These are phyloP conservation scores for Kregervanrija fluxuum DNA, from an alignment of 805 yeast genomes.

Conservation along the genomic window DNA sequence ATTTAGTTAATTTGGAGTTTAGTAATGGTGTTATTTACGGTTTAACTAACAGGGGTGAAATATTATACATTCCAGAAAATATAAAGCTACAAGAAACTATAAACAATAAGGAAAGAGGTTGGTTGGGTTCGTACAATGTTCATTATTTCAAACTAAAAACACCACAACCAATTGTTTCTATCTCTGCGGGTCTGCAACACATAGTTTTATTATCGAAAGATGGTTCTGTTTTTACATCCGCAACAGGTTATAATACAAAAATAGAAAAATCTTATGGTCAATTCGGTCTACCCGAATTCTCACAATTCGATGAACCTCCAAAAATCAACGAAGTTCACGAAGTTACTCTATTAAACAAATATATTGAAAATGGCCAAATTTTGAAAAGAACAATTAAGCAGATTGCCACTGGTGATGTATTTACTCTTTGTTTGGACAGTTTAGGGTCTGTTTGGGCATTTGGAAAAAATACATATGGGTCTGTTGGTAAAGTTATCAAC, in stretches of 20 bases:
- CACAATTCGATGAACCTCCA: conserved; percentile 59
- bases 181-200: conserved; percentile 60
- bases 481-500: conserved; percentile 64
- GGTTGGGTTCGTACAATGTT: conserved; percentile 11
- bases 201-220: conserved; percentile 51
- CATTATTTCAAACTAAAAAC: conserved; percentile 13
- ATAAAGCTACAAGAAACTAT: conserved; percentile 15
- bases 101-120: conserved; percentile 5
- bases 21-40: conserved; percentile 52
- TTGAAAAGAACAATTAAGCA: conserved; percentile 41
- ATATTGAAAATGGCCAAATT: conserved; percentile 18
- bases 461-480: conserved; percentile 84
- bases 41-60: conserved; percentile 40
- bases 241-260: conserved; percentile 43
- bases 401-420: conserved; percentile 69
- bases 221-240: conserved; percentile 56
- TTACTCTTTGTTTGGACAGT: conserved; percentile 62
- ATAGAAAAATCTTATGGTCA: conserved; percentile 59
- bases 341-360: conserved; percentile 50
- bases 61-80: conserved; percentile 29
- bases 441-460: conserved; percentile 73
- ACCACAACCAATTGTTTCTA: conserved; percentile 27
- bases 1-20: conserved; percentile 35
- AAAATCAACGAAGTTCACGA: conserved; percentile 41
- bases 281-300: conserved; percentile 67